Evolutionary conservation across 116 monocot genomes (phyloP).

Genomic region (Trichopus zeylanicus): DNA sequence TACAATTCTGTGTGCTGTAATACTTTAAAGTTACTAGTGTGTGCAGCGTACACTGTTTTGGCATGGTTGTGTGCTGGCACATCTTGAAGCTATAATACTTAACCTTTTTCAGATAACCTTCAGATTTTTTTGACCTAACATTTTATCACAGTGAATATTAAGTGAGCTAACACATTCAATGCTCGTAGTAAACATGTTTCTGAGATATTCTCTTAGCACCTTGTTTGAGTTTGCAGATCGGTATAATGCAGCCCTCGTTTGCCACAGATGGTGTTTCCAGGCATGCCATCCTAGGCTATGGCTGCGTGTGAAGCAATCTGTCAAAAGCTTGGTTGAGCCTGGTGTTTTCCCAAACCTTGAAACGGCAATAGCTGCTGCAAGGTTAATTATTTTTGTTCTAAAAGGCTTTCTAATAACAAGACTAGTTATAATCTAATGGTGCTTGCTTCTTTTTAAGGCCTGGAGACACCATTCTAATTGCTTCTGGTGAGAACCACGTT

Average conservation of each 20-base stretch:
- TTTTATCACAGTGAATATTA: neutral
- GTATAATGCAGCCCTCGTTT: conserved; percentile 95
- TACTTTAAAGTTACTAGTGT: no score
- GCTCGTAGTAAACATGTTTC: conserved; percentile 1
- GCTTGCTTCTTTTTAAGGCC: conserved; percentile 52
- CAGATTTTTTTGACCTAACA: neutral
- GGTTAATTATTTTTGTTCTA: conserved; percentile 45
- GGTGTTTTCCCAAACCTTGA: conserved; percentile 78
- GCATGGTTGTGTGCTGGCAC: no score
- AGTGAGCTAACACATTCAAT: neutral
- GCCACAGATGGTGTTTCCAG: conserved; percentile 91
- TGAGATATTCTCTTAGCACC: conserved; percentile 39
- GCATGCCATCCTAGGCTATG: conserved; percentile 93
- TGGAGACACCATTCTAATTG: conserved; percentile 93
- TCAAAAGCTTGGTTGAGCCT: conserved; percentile 39
- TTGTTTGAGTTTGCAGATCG: conserved; percentile 83
- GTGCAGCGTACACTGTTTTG: no score
- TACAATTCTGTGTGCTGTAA: no score
- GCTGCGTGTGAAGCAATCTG: conserved; percentile 75
- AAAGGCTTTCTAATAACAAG: no score
- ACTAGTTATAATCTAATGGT: conserved; percentile 3
- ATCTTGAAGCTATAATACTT: no score
- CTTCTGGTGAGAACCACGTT: conserved; percentile 62
- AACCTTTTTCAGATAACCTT: no score
- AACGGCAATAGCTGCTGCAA: conserved; percentile 80